A percentile compares a stretch with the other conserved stretches of the same genome.
Evolutionary conservation across 768 basidiomycete genomes (phyloP).

Genomic region (Termitomyces sp.): DNA sequence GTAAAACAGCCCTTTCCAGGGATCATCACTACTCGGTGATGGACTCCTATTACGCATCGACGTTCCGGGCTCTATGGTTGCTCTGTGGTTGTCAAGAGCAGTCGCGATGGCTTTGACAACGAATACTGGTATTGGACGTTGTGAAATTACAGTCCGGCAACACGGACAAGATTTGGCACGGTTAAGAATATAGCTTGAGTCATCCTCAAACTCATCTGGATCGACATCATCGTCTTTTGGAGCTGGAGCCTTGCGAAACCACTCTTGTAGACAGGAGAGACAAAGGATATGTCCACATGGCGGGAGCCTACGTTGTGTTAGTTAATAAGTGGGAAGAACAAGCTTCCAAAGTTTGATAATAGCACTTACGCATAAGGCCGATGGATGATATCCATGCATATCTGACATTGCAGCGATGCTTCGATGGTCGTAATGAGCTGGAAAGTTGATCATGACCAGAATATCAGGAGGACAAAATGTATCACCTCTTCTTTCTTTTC

Average conservation of each 20-base stretch:
- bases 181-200: conserved; percentile 42
- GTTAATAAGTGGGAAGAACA: not conserved
- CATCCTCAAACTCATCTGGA: conserved; percentile 26
- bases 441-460: not conserved
- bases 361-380: conserved; percentile 62
- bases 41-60: conserved; percentile 6
- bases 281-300: conserved; percentile 83
- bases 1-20: conserved; percentile 4
- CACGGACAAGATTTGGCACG: conserved; percentile 71
- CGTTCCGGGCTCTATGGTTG: not conserved
- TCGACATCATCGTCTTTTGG: conserved; percentile 33
- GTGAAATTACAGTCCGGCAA: conserved; percentile 53
- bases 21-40: conserved; percentile 32
- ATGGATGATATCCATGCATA: conserved; percentile 66
- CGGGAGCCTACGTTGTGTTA: conserved; percentile 41
- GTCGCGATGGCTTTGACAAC: conserved; percentile 56
- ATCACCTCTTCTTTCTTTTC: conserved; percentile 55
- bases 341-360: not conserved
- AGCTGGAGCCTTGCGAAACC: conserved; percentile 60
- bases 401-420: conserved; percentile 62
- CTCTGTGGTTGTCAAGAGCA: conserved; percentile 33
- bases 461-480: not conserved
- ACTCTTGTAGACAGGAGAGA: conserved; percentile 63
- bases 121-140: conserved; percentile 65
- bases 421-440: conserved; percentile 57